Evolutionary conservation across 2,329 filamentous ascomycete genomes (phyloP).

Genomic region (Macroventuria anomochaeta): DNA sequence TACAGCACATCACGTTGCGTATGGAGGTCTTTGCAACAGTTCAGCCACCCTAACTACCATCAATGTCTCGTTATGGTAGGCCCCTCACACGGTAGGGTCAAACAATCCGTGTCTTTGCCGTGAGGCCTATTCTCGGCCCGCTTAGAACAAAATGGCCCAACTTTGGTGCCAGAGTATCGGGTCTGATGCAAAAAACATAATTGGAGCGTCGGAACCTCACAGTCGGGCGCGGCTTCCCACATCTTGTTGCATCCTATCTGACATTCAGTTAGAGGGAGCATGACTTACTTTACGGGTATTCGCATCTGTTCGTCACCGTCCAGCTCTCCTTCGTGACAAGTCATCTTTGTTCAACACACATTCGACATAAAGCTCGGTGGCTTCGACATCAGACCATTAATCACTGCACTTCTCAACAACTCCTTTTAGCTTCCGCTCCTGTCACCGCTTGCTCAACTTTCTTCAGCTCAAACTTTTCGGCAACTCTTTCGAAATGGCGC

Average conservation of each 20-base stretch:
- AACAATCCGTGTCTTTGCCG: slow-evolving; percentile 13
- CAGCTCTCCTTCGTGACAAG: slow-evolving; percentile 14
- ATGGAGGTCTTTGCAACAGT: neutral
- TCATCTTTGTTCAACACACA: slow-evolving; percentile 11
- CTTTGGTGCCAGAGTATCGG: slow-evolving; percentile 19
- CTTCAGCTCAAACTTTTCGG: neutral
- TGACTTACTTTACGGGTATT: slow-evolving; percentile 29
- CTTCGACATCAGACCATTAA: neutral
- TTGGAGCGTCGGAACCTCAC: slow-evolving; percentile 25
- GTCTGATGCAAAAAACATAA: slow-evolving; percentile 24
- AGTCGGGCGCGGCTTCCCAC: slow-evolving; percentile 24
- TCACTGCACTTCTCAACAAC: neutral
- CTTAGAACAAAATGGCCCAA: slow-evolving; percentile 17
- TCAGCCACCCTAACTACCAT: neutral
- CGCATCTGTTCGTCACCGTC: slow-evolving; percentile 21
- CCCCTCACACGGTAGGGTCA: slow-evolving; percentile 1
- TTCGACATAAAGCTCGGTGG: slow-evolving; percentile 7
- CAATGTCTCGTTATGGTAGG: neutral
- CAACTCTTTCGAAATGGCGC: slow-evolving; percentile 25
- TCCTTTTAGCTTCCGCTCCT: neutral
- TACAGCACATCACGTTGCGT: slow-evolving; percentile 1
- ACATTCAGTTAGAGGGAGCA: slow-evolving; percentile 23
- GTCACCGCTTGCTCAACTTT: neutral
- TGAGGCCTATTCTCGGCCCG: slow-evolving; percentile 19
- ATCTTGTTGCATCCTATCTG: slow-evolving; percentile 23